phyloP scores from a whole-genome alignment of 371 early-diverging fungal genomes.

The Fennellomyces sp. region DNA sequence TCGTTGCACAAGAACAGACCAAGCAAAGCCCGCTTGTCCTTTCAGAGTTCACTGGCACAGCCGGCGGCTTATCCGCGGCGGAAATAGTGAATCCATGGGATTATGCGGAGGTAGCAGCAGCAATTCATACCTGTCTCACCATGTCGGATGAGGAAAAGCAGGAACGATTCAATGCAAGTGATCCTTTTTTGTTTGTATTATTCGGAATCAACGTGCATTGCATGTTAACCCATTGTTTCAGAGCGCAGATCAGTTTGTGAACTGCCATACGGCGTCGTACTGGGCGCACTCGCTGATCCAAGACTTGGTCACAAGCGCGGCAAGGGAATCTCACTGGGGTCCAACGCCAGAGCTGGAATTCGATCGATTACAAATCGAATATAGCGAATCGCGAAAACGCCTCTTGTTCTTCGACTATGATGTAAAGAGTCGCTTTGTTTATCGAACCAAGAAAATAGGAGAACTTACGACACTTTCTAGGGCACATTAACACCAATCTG shows the following conservation, averaged over 20 bases:
- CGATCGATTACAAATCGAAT: slow-evolving; percentile 35
- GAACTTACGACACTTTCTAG: slow-evolving; percentile 37
- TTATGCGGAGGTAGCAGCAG: slow-evolving; percentile 82
- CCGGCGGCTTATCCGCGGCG: slow-evolving; percentile 86
- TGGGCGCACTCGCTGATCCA: slow-evolving; percentile 90
- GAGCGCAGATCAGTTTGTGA: slow-evolving; percentile 85
- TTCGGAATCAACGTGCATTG: too few relatives aligned
- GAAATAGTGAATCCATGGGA: slow-evolving; percentile 97
- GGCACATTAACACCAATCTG: slow-evolving; percentile 84
- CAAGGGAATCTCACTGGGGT: slow-evolving; percentile 39
- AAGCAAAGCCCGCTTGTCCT: slow-evolving; percentile 91
- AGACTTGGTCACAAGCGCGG: slow-evolving; percentile 44
- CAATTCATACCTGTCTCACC: slow-evolving; percentile 81
- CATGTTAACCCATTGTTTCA: too few relatives aligned
- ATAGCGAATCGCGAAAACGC: slow-evolving; percentile 58
- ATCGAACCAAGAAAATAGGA: background rate
- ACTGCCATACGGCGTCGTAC: slow-evolving; percentile 84
- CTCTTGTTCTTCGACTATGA: slow-evolving; percentile 91
- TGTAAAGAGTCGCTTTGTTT: slow-evolving; percentile 33
- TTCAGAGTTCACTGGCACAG: slow-evolving; percentile 96
- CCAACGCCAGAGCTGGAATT: slow-evolving; percentile 69
- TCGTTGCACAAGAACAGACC: slow-evolving; percentile 91
- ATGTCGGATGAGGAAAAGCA: slow-evolving; percentile 86
- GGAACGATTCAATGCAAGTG: slow-evolving; percentile 81
- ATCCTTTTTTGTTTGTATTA: background rate